Base-by-base conservation (phyloP, 2,329 filamentous ascomycete species). In the Aspergillus brunneoviolaceus region DNA sequence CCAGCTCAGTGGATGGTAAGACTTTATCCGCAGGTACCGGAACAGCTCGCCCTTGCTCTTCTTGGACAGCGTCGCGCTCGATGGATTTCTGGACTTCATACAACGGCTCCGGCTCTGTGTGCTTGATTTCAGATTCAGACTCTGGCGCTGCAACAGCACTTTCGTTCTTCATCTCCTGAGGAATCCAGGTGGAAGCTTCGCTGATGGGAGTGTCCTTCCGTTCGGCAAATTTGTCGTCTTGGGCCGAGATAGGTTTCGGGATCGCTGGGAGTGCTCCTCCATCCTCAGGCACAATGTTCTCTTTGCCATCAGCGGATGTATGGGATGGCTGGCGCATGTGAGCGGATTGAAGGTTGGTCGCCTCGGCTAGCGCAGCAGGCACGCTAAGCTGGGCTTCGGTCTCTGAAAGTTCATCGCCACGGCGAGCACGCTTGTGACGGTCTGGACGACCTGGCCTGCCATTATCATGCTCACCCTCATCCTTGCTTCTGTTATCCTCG, bases 371-470 rank as follows among this genome's bases (percentile, higher is more conserved):
- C 53, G 76, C 72, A 27, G 74, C 71, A 39, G 80, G 79, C 58
- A 77, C 77, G 9, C 91, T 91, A 73, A 96, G 96, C 55, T 86
- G 81, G 23, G 90, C 88, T 25, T 94, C 87, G 53, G 89, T 85
- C 67, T 96, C 88, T 19, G 85, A 88, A 68, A 90, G 87, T 55
- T 83, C 85, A 19, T 82, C 84, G 50, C 77, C 82, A 60, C 85
- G 87, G 66, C 87, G 87, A 63, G 86, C 87, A 72, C 92, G 87
- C 81, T 96, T 97, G 70, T 87, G 80, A 47, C 91, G 87, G 23
- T 86, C 86, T 60, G 89, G 81, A 63, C 90, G 86, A n/a, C 81
- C 82, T 21, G 84, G 75, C 27, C 87, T 85, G 16, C 87, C 87
- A 62, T 88, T 82, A 3, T 84, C 81, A 61, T 87, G 85, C 60